Evolutionary conservation across 225 moss, liverwort and hornwort species (phyloP), one percentile per base, ranked within the genome.

Genomic region (Polytrichum commune): DNA sequence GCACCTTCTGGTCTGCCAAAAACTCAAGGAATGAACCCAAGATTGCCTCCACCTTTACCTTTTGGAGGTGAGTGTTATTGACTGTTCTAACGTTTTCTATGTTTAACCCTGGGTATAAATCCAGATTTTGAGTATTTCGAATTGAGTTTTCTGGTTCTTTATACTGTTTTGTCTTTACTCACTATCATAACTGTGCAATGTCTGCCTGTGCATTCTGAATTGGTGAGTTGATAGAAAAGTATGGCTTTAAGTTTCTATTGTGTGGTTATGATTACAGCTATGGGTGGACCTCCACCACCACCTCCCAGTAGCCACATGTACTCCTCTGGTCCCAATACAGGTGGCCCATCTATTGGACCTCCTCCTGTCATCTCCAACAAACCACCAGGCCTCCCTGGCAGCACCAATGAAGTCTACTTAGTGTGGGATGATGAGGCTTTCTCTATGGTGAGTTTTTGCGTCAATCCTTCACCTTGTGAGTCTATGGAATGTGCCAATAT

Each of bases 341-440:
- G 89, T 64, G 97, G 97, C 28, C 97, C 97, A 19, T 93, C 93
- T 18, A 97, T 97, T 76, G 97, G 97, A 38, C 97, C 97, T 62
- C 97, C 97, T 19, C 94, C 97, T 65, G 97, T 97, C 27, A 97
- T 97, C 66, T 97, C 97, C 6, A 94, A 97, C 75, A 97, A 91
- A 70, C 97, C 94, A 55, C 92, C 93, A 13, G 90, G 90, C n/a
- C 85, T 87, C 30, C 55, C 78, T 33, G 85, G 80, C 9, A 76
- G 82, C 73, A 72, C 78, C n/a, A 94, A 89, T 77, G 97, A 97
- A 76, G 94, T 97, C 26, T 97, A 97, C 78, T 78, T 97, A 57
- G 88, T 97, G 22, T 97, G 97, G 97, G 97, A 97, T 70, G 89
- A 97, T 63, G 97, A 97, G 71, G 74, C 85, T 65, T 72, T 91